Conservation (phyloP, 2,329 filamentous ascomycete genomes). For the Sporothrix brasiliensis region DNA sequence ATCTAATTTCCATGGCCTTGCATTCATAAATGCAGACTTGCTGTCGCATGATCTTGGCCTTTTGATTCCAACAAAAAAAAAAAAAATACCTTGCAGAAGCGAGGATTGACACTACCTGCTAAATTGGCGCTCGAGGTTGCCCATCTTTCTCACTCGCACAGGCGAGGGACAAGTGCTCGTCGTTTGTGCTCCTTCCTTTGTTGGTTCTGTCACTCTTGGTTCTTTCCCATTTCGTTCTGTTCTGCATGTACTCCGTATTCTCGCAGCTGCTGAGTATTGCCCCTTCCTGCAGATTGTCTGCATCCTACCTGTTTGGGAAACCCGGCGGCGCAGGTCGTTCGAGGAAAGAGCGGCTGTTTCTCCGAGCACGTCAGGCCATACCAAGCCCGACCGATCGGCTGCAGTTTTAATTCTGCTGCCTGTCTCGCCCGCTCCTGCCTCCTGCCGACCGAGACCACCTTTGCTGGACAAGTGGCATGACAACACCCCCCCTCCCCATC, state of each 20-base stretch:
- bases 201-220: too few relatives aligned
- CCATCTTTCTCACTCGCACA: background rate
- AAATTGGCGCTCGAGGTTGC: constrained; percentile 10
- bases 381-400: constrained; percentile 6
- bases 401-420: constrained; percentile 6
- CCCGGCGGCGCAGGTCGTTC: constrained; percentile 1
- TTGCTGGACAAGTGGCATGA: too few relatives aligned
- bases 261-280: too few relatives aligned
- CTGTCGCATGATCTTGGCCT: constrained; percentile 5
- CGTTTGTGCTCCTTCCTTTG: background rate
- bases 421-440: background rate
- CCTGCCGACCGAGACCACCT: background rate
- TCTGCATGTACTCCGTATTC: too few relatives aligned
- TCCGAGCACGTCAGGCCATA: constrained; percentile 9
- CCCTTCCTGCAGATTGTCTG: constrained; percentile 1
- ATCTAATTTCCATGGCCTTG: constrained; percentile 8
- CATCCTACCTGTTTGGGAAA: constrained; percentile 3
- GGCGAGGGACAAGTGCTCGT: background rate
- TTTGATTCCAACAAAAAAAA: constrained; percentile 19
- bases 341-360: constrained; percentile 25
- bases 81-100: background rate
- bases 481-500: too few relatives aligned
- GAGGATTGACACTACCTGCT: constrained; percentile 20
- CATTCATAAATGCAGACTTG: background rate
- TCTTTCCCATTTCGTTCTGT: too few relatives aligned